Base-by-base conservation (phyloP, 2,329 filamentous ascomycete species). In the Triangularia verruculosa region DNA sequence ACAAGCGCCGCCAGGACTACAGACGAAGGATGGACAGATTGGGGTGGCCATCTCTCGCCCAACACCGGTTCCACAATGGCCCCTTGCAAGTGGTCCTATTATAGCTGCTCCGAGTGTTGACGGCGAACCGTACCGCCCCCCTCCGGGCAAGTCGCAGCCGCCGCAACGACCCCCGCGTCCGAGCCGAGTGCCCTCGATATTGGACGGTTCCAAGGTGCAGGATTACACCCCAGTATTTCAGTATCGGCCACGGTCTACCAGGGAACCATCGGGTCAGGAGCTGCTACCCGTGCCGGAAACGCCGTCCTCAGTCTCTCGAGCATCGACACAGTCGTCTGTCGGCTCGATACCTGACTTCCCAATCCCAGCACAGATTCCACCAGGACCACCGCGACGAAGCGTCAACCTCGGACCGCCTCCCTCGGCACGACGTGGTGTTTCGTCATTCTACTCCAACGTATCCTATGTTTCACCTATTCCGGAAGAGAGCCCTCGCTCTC, bases 391-490 rank as follows among this genome's bases (percentile, higher is more conserved):
- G 5, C 72, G 84, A 62, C 79, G 81, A 68, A 86, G 82, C 66
- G 78, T 82, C 13, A 83, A 78, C 57, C 73, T 88, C 12, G 86
- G 86, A 2, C 86, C 86, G 17, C 86, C 86, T 0, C 86, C 86
- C 2, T 85, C 82, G 12, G 80, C 85, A 3, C 80, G 86, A 69
- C 78, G 86, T 68, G 86, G 86, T 1, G 82, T 81, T 27, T 88
- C 86, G 0, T 87, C 86, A 0, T 88, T 87, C 65, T 88, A 89
- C 70, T 89, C 88, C 2, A 84, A 82, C 67, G 77, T 80, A 12
- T 90, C 89, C 0, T 89, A 83, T 64, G 89, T 93, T 25, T 90
- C 90, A 0, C 89, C 90, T 0, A 93, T 93, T 60, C 88, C 87
- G 0, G 90, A 93, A 74, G 90, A 93, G 72, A 85, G 82, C 66